Evolutionary conservation across 495 filamentous ascomycete species (phyloP), one percentile per base, ranked within the genome.

Genomic region (Aspergillus baeticus): DNA sequence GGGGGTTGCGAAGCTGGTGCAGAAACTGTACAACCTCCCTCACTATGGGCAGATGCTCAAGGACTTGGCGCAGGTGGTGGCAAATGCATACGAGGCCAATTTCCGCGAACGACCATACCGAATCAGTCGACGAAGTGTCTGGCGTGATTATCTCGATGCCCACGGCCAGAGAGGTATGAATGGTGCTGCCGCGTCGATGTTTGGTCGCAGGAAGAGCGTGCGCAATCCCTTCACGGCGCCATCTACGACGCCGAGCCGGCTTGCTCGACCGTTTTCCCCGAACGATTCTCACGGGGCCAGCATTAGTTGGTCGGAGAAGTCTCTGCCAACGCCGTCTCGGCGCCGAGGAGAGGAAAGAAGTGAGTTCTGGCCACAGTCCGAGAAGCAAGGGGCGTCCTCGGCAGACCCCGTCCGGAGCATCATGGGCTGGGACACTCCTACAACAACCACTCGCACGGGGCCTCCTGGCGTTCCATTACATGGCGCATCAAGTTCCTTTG

Each of bases 1-100:
- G 1, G 29, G 51, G 1, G 51, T 54, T 7, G 51, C 51, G 10
- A 44, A 44, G 15, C 38, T 54, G 8, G 51, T 54, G 10, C 38
- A 54, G 51, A 54, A 23, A 17, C 26, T 54, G 10, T 54, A 54
- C n/a, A 54, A 54, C 35, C 51, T 54, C 2, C 51, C 51, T 4
- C 51, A 54, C 35, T 54, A 54, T 23, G 51, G 51, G 7, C 51
- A 54, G 51, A 54, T 54, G 51, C 51, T 54, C 51, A 54, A 45
- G 26, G 39, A 54, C 18, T 23, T 54, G n/a, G 51, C 51, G 18
- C 51, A 36, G 51, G 51, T 54, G 14, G 51, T 54, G 23, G 51
- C 51, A 11, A 54, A 36, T 29, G 51, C 51, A 14, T 54, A 54
- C 11, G 51, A 54, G 26, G 51, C 51, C 0, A 54, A 54, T 17